Evolutionary conservation across 106 monocot genomes (phyloP).

Genomic region (Alisma plantagoaquatica): DNA sequence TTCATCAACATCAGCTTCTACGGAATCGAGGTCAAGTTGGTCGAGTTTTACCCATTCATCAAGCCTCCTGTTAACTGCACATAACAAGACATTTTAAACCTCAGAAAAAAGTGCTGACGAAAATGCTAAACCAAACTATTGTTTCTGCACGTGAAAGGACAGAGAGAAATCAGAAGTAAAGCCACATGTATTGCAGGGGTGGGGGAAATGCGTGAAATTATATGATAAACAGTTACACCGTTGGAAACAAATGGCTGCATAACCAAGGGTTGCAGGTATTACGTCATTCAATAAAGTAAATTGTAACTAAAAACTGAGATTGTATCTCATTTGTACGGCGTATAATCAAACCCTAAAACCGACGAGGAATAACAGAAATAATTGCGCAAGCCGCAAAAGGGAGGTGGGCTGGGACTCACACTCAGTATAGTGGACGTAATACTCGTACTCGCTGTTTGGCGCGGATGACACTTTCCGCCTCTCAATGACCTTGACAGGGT

Average conservation of each 20-base stretch:
- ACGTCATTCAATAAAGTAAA: too few relatives aligned
- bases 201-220: not conserved
- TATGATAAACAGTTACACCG: not conserved
- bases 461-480: constrained; percentile 29
- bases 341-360: not conserved
- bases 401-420: constrained; percentile 33
- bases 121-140: not conserved
- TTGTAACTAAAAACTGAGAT: too few relatives aligned
- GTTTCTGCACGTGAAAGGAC: not conserved
- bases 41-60: constrained; percentile 98
- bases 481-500: constrained; percentile 97
- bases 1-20: constrained; percentile 82
- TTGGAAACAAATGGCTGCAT: too few relatives aligned
- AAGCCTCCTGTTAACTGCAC: constrained; percentile 91
- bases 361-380: not conserved
- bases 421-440: constrained; percentile 96
- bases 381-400: too few relatives aligned
- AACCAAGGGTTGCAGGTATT: too few relatives aligned
- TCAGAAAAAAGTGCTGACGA: not conserved
- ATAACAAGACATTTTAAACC: not conserved
- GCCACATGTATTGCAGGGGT: not conserved
- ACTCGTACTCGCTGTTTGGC: constrained; percentile 49
- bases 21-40: constrained; percentile 93
- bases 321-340: too few relatives aligned
- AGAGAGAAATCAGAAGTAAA: not conserved